These are phyloP conservation scores for Cardiospermum halicacabum DNA, from an alignment of 345 rosid species.

Conservation along the genomic window DNA sequence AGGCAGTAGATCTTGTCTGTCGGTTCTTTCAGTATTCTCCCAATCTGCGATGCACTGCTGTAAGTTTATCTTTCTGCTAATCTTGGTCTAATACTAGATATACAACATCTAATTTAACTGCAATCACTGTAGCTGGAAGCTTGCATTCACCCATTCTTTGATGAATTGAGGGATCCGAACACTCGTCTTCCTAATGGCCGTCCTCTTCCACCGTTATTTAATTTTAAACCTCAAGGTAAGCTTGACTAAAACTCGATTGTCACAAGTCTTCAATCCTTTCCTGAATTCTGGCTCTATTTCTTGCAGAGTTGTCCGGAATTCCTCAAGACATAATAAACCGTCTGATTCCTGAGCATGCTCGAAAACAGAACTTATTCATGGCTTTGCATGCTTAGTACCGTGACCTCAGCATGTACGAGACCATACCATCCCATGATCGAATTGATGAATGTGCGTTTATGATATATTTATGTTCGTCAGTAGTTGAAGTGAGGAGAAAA, in stretches of 20 bases:
- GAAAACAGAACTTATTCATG: conserved; percentile 89
- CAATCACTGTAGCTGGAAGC: conserved; percentile 70
- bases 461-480: background rate
- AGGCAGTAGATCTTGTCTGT: conserved; percentile 96
- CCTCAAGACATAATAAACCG: conserved; percentile 56
- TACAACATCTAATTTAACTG: background rate
- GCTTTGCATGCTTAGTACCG: conserved; percentile 53
- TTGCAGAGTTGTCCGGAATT: conserved; percentile 71
- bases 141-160: conserved; percentile 82
- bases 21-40: conserved; percentile 97
- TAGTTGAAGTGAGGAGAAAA: conserved; percentile 8
- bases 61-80: conserved; percentile 34
- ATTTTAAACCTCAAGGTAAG: conserved; percentile 73
- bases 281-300: background rate
- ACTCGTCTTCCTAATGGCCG: conserved; percentile 91
- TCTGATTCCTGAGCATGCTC: conserved; percentile 84
- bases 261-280: background rate
- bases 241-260: background rate
- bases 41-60: conserved; percentile 93
- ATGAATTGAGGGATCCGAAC: conserved; percentile 82
- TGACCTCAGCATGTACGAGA: background rate
- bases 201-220: conserved; percentile 90
- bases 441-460: conserved; percentile 9
- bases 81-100: background rate
- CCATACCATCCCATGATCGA: background rate